A percentile compares a stretch with the other conserved stretches of the same genome.
Conservation (phyloP, 352 stramenopile genomes). For the Pilasporangium apinafurcum region DNA sequence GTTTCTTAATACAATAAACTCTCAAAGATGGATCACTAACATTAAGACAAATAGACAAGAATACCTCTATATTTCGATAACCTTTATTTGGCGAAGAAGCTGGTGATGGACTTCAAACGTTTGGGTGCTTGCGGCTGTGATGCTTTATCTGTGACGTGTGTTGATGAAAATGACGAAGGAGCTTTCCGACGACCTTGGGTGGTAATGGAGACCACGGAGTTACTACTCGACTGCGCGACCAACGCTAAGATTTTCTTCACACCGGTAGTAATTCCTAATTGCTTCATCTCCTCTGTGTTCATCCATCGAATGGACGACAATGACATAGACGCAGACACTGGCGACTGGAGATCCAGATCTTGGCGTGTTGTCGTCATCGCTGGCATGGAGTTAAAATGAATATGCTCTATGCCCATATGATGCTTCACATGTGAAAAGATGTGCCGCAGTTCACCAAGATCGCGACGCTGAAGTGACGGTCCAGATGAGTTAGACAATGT, state of each 20-base stretch:
- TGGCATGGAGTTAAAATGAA: constrained; percentile 46
- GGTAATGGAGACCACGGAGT: not conserved
- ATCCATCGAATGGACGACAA: constrained; percentile 68
- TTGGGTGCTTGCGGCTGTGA: constrained; percentile 15
- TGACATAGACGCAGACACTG: too few species aligned
- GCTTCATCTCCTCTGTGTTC: constrained; percentile 62
- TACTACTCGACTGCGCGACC: constrained; percentile 14
- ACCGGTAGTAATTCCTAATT: constrained; percentile 81
- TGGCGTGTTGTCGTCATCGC: not conserved
- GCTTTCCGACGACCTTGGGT: too few species aligned
- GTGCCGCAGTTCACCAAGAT: constrained; percentile 73
- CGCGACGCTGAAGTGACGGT: constrained; percentile 31
- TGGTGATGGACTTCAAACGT: constrained; percentile 49
- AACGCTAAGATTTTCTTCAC: constrained; percentile 84
- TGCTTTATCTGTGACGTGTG: constrained; percentile 34
- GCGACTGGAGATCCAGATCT: constrained; percentile 6
- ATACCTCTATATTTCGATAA: constrained; percentile 8
- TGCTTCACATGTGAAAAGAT: constrained; percentile 91
- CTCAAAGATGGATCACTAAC: not conserved
- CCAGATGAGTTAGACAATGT: constrained; percentile 10
- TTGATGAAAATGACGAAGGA: too few species aligned
- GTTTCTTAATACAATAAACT: too few species aligned
- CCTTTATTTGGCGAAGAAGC: constrained; percentile 61
- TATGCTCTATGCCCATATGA: constrained; percentile 84
- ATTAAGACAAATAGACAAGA: not conserved